Conservation (phyloP, 306 rosid species). For the Begonia peltatifolia region DNA sequence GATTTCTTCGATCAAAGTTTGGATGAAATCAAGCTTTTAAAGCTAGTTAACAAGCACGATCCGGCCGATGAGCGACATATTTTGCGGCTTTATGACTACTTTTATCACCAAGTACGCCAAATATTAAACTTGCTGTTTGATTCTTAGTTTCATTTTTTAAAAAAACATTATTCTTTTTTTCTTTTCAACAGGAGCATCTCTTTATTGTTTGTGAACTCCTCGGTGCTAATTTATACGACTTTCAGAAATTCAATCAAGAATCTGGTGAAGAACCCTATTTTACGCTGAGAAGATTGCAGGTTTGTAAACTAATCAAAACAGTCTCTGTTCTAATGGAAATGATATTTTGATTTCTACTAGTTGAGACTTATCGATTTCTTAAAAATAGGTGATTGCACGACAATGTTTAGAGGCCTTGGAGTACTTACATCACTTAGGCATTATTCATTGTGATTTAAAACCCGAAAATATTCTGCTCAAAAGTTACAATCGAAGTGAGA, state of each 20-base stretch:
- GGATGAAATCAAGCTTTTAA: constrained; percentile 92
- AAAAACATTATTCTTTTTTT: not conserved
- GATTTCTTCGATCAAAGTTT: constrained; percentile 95
- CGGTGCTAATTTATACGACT: constrained; percentile 82
- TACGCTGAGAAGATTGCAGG: constrained; percentile 80
- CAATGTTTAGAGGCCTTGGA: constrained; percentile 93
- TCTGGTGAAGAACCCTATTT: constrained; percentile 81
- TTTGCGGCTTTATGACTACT: constrained; percentile 88
- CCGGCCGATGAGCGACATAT: constrained; percentile 66
- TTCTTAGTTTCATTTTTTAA: too few species aligned
- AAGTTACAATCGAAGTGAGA: constrained; percentile 72
- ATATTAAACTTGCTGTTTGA: not conserved
- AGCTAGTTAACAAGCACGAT: constrained; percentile 87
- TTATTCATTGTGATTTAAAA: constrained; percentile 93
- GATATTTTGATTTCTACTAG: not conserved
- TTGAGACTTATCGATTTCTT: not conserved
- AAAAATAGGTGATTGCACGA: constrained; percentile 54
- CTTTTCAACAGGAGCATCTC: constrained; percentile 66
- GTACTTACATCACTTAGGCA: constrained; percentile 72
- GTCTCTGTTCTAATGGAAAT: not conserved
- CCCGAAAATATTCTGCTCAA: constrained; percentile 90
- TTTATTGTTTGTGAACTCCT: constrained; percentile 91
- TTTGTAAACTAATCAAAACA: constrained; percentile 15
- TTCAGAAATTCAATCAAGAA: constrained; percentile 89
- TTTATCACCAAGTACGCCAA: constrained; percentile 69